Evolutionary conservation across 1,139 yeast genomes (phyloP), one percentile per base, ranked within the genome.

Genomic region (Debaryomyces robertsiae): DNA sequence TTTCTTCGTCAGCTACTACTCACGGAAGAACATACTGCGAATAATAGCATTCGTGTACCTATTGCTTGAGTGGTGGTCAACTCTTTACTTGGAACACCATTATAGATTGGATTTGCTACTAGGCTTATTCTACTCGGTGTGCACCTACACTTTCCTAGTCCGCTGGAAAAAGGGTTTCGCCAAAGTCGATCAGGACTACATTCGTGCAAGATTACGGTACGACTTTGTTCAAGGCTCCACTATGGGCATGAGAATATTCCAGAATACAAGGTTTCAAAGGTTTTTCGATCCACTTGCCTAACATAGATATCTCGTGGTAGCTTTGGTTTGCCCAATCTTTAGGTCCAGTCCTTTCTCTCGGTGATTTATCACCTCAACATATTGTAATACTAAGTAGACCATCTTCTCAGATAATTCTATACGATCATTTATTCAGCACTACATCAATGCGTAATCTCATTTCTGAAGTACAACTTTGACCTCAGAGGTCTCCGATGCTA

Each of bases 61-160:
- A 4, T 30, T 45, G 7, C 45, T 46, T n/a, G 55, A 52, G 34
- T 53, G 55, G 55, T 52, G 54, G 57, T 39, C 56, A 3, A 46
- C 52, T 3, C 34, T 51, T 11, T 53, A 50, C 30, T 46, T 51
- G 30, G 53, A 48, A 11, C 53, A 50, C 27, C 54, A 52, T 37
- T 53, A 54, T 53, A 41, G 56, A 14, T 28, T 50, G 11, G 57
- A 53, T 29, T 40, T 53, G 15, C 41, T 53, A 6, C 38, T 48
- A 15, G 57, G 57, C 11, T 27, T 46, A 27, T 6, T 49, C 6
- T 51, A 51, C 36, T 42, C 54, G 15, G 38, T 50, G 4, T 30
- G 32, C 18, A 34, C 46, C 9, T 51, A 48, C 45, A 44, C 52
- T 7, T 32, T 41, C 9, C 32, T 49, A 15, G 42, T 46, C n/a